A percentile compares a stretch with the other conserved stretches of the same genome.
phyloP scores from a whole-genome alignment of 495 filamentous ascomycete species.

The Clavariopsis aquatica region DNA sequence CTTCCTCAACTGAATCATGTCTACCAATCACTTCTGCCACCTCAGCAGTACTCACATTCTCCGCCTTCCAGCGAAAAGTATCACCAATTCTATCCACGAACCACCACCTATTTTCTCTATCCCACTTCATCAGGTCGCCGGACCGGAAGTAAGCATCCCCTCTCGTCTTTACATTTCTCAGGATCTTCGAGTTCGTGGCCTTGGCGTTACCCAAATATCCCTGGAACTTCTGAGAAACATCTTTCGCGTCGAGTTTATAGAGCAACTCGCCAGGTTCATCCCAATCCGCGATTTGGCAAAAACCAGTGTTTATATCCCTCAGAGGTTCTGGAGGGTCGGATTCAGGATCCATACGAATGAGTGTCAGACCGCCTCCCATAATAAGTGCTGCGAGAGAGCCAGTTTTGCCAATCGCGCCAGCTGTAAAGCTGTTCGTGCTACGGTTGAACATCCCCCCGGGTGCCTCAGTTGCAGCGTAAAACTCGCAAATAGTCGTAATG shows the following conservation, averaged over 20 bases:
- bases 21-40: slow-evolving; percentile 71
- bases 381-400: slow-evolving; percentile 63
- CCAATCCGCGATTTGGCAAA: slow-evolving; percentile 61
- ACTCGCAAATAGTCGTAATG: slow-evolving; percentile 78
- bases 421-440: slow-evolving; percentile 69
- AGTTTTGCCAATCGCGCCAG: slow-evolving; percentile 80
- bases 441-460: slow-evolving; percentile 71
- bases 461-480: slow-evolving; percentile 89
- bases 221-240: slow-evolving; percentile 71
- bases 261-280: slow-evolving; percentile 81
- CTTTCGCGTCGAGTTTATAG: slow-evolving; percentile 65
- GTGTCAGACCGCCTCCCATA: slow-evolving; percentile 51
- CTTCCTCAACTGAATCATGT: slow-evolving; percentile 69
- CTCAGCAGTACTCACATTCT: slow-evolving; percentile 78
- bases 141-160: slow-evolving; percentile 87
- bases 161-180: slow-evolving; percentile 73
- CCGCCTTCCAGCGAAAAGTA: slow-evolving; percentile 46
- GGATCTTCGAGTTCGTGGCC: slow-evolving; percentile 76
- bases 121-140: slow-evolving; percentile 76
- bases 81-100: slow-evolving; percentile 69
- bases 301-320: slow-evolving; percentile 70
- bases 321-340: slow-evolving; percentile 67
- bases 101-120: slow-evolving; percentile 71
- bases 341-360: slow-evolving; percentile 67
- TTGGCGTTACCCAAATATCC: slow-evolving; percentile 80